A percentile compares a stretch with the other conserved stretches of the same genome.
Evolutionary conservation across 2,329 filamentous ascomycete genomes (phyloP).

Genomic region (Penicillium rolfsii): DNA sequence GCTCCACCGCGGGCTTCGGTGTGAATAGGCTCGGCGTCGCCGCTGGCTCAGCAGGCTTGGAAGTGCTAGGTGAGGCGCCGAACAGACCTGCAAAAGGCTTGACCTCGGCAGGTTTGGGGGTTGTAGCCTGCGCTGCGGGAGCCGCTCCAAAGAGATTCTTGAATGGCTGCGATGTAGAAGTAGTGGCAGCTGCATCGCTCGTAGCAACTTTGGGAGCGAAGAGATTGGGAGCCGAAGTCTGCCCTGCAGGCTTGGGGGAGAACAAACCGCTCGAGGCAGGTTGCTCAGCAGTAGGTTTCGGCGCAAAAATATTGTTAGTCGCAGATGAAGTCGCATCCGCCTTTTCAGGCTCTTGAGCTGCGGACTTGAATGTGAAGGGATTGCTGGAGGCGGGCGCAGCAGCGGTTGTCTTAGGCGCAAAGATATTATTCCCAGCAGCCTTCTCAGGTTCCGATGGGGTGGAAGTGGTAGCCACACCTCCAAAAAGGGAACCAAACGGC

Average conservation of each 20-base stretch:
- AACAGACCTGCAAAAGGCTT: constrained; percentile 34
- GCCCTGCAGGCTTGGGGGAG: constrained; percentile 4
- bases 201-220: constrained; percentile 6
- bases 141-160: constrained; percentile 13
- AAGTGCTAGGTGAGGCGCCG: constrained; percentile 15
- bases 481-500: constrained; percentile 16
- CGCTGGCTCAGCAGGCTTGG: constrained; percentile 5
- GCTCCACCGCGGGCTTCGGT: constrained; percentile 8
- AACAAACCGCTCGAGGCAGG: constrained; percentile 9
- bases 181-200: background rate
- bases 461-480: constrained; percentile 6
- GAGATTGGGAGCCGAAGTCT: background rate
- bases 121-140: background rate
- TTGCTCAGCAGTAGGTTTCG: constrained; percentile 11
- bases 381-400: background rate
- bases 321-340: background rate
- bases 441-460: constrained; percentile 9
- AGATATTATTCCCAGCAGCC: background rate
- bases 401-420: constrained; percentile 1
- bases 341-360: constrained; percentile 2
- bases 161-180: constrained; percentile 13
- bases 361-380: background rate
- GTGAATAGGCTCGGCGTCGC: constrained; percentile 17
- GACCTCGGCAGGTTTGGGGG: background rate
- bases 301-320: constrained; percentile 11